phyloP scores from a whole-genome alignment of 345 rosid species.

The Laguncularia racemosa region DNA sequence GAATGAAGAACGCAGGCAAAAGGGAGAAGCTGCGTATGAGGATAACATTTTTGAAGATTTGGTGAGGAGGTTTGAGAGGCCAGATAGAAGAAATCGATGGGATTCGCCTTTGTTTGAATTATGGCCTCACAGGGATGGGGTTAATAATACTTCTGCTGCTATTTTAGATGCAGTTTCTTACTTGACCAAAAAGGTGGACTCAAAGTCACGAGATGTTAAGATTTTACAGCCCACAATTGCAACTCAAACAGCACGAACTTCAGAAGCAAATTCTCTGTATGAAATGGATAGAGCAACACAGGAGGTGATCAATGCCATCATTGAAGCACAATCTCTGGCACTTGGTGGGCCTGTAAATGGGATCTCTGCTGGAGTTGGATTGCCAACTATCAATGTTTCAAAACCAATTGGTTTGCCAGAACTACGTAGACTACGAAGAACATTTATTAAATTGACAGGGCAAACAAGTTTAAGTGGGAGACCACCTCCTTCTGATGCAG shows the following conservation, averaged over 20 bases:
- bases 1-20: constrained; percentile 66
- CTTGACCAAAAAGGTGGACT: constrained; percentile 67
- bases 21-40: constrained; percentile 51
- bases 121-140: constrained; percentile 45
- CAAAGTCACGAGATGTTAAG: constrained; percentile 63
- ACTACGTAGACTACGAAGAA: constrained; percentile 73
- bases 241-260: constrained; percentile 54
- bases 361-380: constrained; percentile 47
- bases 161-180: constrained; percentile 68
- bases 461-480: constrained; percentile 86
- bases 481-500: constrained; percentile 81
- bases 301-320: constrained; percentile 60
- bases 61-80: constrained; percentile 81
- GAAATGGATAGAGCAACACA: constrained; percentile 87
- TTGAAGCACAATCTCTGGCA: constrained; percentile 75
- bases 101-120: constrained; percentile 91
- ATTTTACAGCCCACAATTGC: constrained; percentile 94
- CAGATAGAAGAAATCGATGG: constrained; percentile 90
- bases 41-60: constrained; percentile 72
- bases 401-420: constrained; percentile 85
- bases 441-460: constrained; percentile 77
- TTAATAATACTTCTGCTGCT: constrained; percentile 52
- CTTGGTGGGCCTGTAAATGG: constrained; percentile 61
- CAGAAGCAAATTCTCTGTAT: constrained; percentile 79
- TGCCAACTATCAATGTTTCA: constrained; percentile 47